phyloP scores from a whole-genome alignment of 2,329 filamentous ascomycete genomes.

The Colletotrichum caudatum region DNA sequence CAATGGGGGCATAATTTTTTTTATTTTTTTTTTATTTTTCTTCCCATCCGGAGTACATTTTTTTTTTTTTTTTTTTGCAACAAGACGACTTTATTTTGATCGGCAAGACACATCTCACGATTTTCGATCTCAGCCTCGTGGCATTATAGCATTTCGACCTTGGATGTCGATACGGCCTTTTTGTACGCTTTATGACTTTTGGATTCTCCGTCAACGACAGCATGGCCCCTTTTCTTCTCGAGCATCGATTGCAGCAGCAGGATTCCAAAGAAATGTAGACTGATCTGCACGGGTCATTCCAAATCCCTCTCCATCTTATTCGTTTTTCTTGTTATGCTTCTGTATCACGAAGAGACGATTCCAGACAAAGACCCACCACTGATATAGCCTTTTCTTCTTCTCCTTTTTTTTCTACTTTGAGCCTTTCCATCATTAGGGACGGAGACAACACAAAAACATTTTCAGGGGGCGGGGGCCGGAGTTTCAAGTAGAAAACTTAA shows the following conservation, averaged over 20 bases:
- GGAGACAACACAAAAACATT: slow-evolving; percentile 34
- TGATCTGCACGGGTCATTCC: slow-evolving; percentile 5
- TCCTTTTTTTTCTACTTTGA: neutral
- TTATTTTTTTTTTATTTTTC: no score
- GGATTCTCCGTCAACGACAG: slow-evolving; percentile 13
- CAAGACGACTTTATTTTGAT: slow-evolving; percentile 23
- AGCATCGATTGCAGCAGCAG: slow-evolving; percentile 20
- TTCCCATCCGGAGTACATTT: neutral
- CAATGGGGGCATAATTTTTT: neutral
- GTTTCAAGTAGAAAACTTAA: slow-evolving; percentile 34
- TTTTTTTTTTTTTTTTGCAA: neutral
- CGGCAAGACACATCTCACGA: slow-evolving; percentile 18
- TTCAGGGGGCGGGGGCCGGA: slow-evolving; percentile 6
- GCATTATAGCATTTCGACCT: slow-evolving; percentile 6
- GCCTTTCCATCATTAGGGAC: slow-evolving; percentile 32
- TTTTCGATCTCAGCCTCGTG: slow-evolving; percentile 4
- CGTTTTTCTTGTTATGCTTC: neutral
- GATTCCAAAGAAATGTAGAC: slow-evolving; percentile 4
- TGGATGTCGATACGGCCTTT: slow-evolving; percentile 30
- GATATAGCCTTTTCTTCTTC: slow-evolving; percentile 22
- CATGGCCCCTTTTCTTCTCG: slow-evolving; percentile 12
- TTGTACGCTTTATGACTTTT: slow-evolving; percentile 38
- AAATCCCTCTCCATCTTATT: neutral
- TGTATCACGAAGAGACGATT: slow-evolving; percentile 34
- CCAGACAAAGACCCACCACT: slow-evolving; percentile 28